These are phyloP conservation scores for Metrosideros polymorpha DNA, from an alignment of 441 rosid species.

Conservation along the genomic window DNA sequence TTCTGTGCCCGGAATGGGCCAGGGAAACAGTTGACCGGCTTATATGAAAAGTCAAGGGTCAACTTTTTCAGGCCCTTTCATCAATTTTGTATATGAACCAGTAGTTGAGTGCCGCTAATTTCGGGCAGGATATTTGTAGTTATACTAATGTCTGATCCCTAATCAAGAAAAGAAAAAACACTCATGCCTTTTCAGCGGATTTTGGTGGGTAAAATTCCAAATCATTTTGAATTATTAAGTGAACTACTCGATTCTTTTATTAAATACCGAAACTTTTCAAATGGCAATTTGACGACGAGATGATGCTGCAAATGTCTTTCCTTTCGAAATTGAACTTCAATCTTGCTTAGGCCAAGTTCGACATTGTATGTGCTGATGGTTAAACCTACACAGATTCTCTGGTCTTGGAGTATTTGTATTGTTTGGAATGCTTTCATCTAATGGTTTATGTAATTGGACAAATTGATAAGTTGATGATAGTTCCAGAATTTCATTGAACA, in stretches of 20 bases:
- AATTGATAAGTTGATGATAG: background rate
- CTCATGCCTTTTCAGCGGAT: background rate
- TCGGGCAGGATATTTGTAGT: background rate
- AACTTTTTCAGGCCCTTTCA: conserved; percentile 1
- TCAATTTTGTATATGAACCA: background rate
- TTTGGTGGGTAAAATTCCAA: background rate
- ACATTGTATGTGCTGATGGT: background rate
- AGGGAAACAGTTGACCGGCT: conserved; percentile 23
- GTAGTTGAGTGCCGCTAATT: background rate
- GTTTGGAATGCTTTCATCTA: background rate
- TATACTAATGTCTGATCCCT: background rate
- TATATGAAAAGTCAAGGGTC: conserved; percentile 27
- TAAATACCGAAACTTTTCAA: background rate
- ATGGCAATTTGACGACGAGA: background rate
- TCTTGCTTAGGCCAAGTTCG: background rate
- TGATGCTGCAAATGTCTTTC: background rate
- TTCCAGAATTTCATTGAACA: background rate
- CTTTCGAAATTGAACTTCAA: background rate
- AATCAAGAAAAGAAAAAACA: background rate
- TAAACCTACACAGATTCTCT: background rate
- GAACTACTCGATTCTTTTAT: background rate
- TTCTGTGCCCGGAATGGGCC: conserved; percentile 30
- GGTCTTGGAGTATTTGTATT: background rate
- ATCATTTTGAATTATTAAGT: background rate
- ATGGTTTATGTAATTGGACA: background rate